Conservation (phyloP, 805 yeast species). For the Suhomyces canberraensis region DNA sequence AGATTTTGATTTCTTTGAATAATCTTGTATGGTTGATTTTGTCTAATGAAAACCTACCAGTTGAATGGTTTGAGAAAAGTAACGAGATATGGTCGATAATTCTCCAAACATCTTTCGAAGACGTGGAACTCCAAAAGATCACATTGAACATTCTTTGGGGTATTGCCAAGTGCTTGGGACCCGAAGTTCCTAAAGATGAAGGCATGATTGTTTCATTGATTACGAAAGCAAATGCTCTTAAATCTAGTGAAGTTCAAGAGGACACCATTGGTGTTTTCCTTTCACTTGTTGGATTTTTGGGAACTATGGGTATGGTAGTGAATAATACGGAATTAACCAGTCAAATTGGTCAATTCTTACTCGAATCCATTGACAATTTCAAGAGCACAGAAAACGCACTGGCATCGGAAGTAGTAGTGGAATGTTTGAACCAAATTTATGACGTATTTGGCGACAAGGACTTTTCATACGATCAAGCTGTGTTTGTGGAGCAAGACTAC, state of each 20-base stretch:
- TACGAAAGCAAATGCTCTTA: constrained; percentile 15
- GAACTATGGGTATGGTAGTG: constrained; percentile 46
- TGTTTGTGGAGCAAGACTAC: constrained; percentile 58
- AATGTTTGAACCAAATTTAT: constrained; percentile 61
- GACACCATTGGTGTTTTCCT: constrained; percentile 13
- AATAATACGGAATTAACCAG: constrained; percentile 44
- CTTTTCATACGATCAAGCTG: constrained; percentile 62
- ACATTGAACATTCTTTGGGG: constrained; percentile 39
- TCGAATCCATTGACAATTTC: constrained; percentile 12
- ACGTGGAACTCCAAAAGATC: constrained; percentile 26
- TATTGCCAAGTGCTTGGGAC: constrained; percentile 33
- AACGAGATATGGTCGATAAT: constrained; percentile 29
- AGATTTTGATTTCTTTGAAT: constrained; percentile 64
- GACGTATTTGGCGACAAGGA: constrained; percentile 77
- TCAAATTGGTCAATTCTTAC: constrained; percentile 34
- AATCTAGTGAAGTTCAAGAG: constrained; percentile 4
- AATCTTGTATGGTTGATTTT: constrained; percentile 63
- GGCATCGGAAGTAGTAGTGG: constrained; percentile 46
- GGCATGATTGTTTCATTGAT: constrained; percentile 25
- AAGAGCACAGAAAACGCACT: constrained; percentile 7
- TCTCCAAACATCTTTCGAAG: constrained; percentile 9
- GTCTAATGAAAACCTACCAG: constrained; percentile 29
- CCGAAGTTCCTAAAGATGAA: constrained; percentile 19
- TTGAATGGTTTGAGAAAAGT: constrained; percentile 36
- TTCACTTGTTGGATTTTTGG: constrained; percentile 51